Evolutionary conservation across 352 stramenopile genomes (phyloP).

Genomic region (Phytophthora aleatoria): DNA sequence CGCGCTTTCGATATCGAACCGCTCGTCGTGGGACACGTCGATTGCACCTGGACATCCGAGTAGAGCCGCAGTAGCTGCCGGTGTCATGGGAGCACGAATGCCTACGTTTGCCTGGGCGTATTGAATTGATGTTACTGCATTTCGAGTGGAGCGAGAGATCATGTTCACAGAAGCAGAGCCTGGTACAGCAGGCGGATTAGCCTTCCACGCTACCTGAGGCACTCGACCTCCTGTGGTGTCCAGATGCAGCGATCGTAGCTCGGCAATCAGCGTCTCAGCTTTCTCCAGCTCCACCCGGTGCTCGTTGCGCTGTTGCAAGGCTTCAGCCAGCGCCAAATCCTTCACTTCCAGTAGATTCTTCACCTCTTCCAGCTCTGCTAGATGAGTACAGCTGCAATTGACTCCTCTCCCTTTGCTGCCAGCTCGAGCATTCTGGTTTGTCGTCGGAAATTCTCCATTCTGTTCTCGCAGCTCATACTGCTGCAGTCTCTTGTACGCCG

Average conservation of each 20-base stretch:
- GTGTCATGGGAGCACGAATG: slow-evolving; percentile 31
- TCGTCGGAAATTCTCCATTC: slow-evolving; percentile 4
- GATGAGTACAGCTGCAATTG: slow-evolving; percentile 37
- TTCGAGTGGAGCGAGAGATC: slow-evolving; percentile 13
- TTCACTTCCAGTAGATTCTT: slow-evolving; percentile 55
- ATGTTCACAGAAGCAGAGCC: background rate
- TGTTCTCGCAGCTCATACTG: slow-evolving; percentile 34
- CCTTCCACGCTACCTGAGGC: slow-evolving; percentile 33
- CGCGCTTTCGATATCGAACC: slow-evolving; percentile 53
- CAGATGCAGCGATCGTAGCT: slow-evolving; percentile 39
- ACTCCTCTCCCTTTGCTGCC: background rate
- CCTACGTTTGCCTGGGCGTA: slow-evolving; percentile 27
- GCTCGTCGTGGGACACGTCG: slow-evolving; percentile 44
- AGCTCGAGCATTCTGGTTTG: background rate
- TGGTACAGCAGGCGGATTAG: slow-evolving; percentile 17
- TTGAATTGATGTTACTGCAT: slow-evolving; percentile 20
- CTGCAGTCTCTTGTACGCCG: slow-evolving; percentile 62
- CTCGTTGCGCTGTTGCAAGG: slow-evolving; percentile 61
- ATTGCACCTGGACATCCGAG: slow-evolving; percentile 34
- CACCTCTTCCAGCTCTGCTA: slow-evolving; percentile 38
- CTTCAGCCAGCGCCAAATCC: slow-evolving; percentile 57
- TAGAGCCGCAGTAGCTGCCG: slow-evolving; percentile 26
- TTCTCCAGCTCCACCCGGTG: slow-evolving; percentile 55
- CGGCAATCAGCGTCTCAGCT: slow-evolving; percentile 43
- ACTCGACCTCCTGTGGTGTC: slow-evolving; percentile 25